These are phyloP conservation scores for Mycocentrospora acerina DNA, from an alignment of 2,329 filamentous ascomycete genomes.

Conservation along the genomic window DNA sequence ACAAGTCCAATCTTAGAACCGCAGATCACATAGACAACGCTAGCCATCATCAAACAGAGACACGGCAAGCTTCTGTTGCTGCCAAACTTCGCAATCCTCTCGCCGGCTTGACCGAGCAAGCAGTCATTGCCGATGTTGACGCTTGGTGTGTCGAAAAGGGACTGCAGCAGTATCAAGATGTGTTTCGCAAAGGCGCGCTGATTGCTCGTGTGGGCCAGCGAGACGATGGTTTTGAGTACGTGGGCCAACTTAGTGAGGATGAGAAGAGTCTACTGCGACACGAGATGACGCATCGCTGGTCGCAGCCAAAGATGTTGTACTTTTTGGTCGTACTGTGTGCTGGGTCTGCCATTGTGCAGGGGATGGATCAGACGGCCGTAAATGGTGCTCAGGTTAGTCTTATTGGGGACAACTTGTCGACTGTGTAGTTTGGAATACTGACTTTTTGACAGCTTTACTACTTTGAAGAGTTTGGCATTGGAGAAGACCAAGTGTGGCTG, in stretches of 20 bases:
- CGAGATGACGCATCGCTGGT: conserved; percentile 69
- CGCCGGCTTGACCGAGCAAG: conserved; percentile 53
- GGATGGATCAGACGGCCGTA: conserved; percentile 44
- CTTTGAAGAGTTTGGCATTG: conserved; percentile 30
- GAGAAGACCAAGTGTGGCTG: conserved; percentile 26
- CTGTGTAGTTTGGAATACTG: background rate
- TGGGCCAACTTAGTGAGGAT: conserved; percentile 53
- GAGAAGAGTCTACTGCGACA: conserved; percentile 60
- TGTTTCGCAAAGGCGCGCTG: conserved; percentile 55
- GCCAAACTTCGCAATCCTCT: conserved; percentile 56
- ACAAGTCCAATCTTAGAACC: conserved; percentile 22
- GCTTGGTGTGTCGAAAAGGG: conserved; percentile 54
- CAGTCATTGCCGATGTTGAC: conserved; percentile 57
- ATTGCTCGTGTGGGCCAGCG: conserved; percentile 49
- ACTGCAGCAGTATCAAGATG: conserved; percentile 51
- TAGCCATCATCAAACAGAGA: conserved; percentile 3
- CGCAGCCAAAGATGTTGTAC: conserved; percentile 66
- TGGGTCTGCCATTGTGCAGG: conserved; percentile 69
- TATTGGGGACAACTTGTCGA: background rate
- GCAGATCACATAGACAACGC: conserved; percentile 25
- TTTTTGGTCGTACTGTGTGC: conserved; percentile 67
- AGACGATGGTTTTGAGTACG: conserved; percentile 51
- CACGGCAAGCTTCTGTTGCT: conserved; percentile 25
- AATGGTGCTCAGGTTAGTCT: conserved; percentile 33
- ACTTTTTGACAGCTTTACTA: conserved; percentile 24